A percentile compares a stretch with the other conserved stretches of the same genome.
phyloP scores from a whole-genome alignment of 306 rosid species.

The Malus domestica region DNA sequence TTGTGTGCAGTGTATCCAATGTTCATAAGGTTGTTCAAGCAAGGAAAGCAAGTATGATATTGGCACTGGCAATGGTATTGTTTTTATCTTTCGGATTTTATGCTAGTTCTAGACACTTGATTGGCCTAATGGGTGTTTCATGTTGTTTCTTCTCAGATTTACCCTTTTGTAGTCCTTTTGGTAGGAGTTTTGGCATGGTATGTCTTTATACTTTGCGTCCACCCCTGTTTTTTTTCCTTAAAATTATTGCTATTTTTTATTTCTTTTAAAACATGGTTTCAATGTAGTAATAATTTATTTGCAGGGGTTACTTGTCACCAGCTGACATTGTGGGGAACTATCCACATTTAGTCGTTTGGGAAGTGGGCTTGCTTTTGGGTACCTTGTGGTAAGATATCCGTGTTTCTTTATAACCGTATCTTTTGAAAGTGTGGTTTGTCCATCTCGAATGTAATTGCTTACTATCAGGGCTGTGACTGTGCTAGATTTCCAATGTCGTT shows the following conservation, averaged over 20 bases:
- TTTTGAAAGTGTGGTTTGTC: slow-evolving; percentile 1
- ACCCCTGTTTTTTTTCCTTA: not conserved
- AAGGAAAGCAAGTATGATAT: slow-evolving; percentile 69
- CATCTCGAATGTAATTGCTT: not conserved
- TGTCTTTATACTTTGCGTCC: slow-evolving; percentile 14
- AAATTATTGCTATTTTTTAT: not conserved
- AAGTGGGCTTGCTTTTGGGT: slow-evolving; percentile 88
- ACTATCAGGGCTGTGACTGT: not conserved
- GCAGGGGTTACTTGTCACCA: slow-evolving; percentile 88
- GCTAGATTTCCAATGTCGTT: not conserved
- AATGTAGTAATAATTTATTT: not conserved
- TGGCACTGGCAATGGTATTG: slow-evolving; percentile 88
- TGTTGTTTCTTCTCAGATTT: slow-evolving; percentile 53
- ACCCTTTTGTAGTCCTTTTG: slow-evolving; percentile 65
- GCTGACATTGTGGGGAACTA: slow-evolving; percentile 55
- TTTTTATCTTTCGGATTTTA: not conserved
- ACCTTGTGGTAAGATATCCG: slow-evolving; percentile 60
- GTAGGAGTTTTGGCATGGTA: slow-evolving; percentile 84
- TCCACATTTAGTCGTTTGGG: slow-evolving; percentile 81
- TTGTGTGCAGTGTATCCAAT: slow-evolving; percentile 55
- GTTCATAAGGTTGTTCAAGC: slow-evolving; percentile 77
- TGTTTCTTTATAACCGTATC: slow-evolving; percentile 7
- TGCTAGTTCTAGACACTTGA: slow-evolving; percentile 12
- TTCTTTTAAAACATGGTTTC: slow-evolving; percentile 1
- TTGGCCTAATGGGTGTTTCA: slow-evolving; percentile 8